Base-by-base conservation (phyloP, 169 alveolate genomes). In the Cryptosporidium baileyi region DNA sequence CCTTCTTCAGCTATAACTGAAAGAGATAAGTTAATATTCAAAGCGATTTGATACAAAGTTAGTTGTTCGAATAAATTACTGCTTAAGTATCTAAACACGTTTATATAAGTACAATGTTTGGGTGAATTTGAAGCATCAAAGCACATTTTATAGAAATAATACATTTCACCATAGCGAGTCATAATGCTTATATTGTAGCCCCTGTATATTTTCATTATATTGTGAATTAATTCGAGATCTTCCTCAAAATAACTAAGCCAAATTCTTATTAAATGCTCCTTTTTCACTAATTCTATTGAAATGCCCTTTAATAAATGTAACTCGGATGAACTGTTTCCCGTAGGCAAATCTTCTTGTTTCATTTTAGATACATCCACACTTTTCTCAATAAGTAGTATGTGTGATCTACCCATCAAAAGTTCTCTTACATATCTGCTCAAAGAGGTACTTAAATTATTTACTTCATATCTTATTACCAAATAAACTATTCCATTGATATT, bases 111-210 rank as follows among this genome's bases (percentile, higher is more conserved):
- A 38, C 85, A 74, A 5, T 54, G n/a, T n/a, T 65, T 65, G 9
- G 60, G 47, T 4, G 51, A 7, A 28, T 15, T 49, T 26, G 36
- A 44, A 4, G 36, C 44, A 19, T 74, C 59, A 32, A 40, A 54
- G 34, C 85, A 74, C 3, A 74, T 54, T 19, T 9, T 26, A 54
- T 34, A 32, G 22, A 54, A 32, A 28, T 54, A 36, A 36, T 54
- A 54, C 17, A 36, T 34, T 38, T 74, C 85, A 2, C 15, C 19
- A 43, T 74, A 0, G 1, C 8, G 32, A 11, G 65, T 57, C 8
- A 74, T 44, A 19, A 74, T 51, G 41, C 85, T 74, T 7, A 74
- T 24, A 38, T 57, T 30, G 38, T 40, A 74, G 11, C 85, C 85
- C 9, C 26, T 26, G 36, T 74, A 74, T 8, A 74, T 3, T 26